phyloP scores from a whole-genome alignment of 768 basidiomycete genomes.

The Trametes elegans region DNA sequence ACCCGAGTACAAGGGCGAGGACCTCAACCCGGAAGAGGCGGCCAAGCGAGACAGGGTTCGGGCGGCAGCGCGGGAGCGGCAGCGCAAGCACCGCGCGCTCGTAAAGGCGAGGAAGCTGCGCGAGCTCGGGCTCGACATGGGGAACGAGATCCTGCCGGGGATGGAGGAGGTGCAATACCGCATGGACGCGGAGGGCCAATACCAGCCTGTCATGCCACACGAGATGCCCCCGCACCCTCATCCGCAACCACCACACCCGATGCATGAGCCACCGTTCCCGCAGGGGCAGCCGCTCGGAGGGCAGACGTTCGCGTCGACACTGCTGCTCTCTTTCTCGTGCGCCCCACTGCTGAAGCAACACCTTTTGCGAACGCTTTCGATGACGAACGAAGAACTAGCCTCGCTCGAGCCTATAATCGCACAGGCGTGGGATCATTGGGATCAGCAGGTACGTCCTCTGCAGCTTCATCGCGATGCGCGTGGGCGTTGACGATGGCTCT shows the following conservation, averaged over 20 bases:
- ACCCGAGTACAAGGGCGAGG: slow-evolving; percentile 23
- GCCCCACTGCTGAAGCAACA: slow-evolving; percentile 74
- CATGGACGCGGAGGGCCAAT: slow-evolving; percentile 44
- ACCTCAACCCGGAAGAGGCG: slow-evolving; percentile 55
- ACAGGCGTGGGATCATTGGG: slow-evolving; percentile 86
- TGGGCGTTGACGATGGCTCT: slow-evolving; percentile 6
- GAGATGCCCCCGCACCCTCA: slow-evolving; percentile 29
- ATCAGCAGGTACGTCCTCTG: slow-evolving; percentile 59
- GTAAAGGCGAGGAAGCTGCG: slow-evolving; percentile 81
- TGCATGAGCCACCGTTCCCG: slow-evolving; percentile 62
- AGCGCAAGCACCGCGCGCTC: slow-evolving; percentile 76
- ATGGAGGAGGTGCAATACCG: slow-evolving; percentile 70
- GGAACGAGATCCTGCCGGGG: slow-evolving; percentile 63
- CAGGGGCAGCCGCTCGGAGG: slow-evolving; percentile 48
- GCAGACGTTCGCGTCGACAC: slow-evolving; percentile 76
- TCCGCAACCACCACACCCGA: slow-evolving; percentile 38
- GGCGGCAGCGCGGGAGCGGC: slow-evolving; percentile 75
- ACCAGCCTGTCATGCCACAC: slow-evolving; percentile 35
- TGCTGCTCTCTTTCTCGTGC: slow-evolving; percentile 75
- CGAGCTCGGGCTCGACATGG: slow-evolving; percentile 81
- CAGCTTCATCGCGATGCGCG: background rate
- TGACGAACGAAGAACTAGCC: slow-evolving; percentile 78
- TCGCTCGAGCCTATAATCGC: slow-evolving; percentile 79
- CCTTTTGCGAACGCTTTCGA: slow-evolving; percentile 64
- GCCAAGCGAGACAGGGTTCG: slow-evolving; percentile 69